Base-by-base conservation (phyloP, 495 filamentous ascomycete species). In the Achaetomiella virescens region DNA sequence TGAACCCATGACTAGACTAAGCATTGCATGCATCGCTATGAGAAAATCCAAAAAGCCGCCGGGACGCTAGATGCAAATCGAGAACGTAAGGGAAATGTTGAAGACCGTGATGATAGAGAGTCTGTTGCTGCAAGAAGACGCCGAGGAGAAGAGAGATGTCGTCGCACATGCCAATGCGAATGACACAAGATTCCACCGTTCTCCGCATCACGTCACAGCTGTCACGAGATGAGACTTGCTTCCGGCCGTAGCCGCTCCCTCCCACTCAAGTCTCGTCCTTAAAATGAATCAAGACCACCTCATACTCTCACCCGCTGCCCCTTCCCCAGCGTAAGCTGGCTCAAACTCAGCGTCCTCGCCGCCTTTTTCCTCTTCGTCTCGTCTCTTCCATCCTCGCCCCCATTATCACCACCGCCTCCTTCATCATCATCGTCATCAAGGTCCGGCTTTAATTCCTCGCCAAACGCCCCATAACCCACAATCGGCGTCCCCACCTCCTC, bases 291-390 rank as follows among this genome's bases (percentile, higher is more conserved):
- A 5, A 11, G n/a, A 22, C 24, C 27, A 6, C 42, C 21, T 65
- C 53, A 67, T 20, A 58, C 47, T 49, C 58, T 54, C 20, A 44
- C 43, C 33, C 50, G 60, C 53, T 58, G 58, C 31, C 64, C 60
- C 66, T 69, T 73, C 36, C 63, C 62, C 52, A 76, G 55, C 18
- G 78, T 80, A 44, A 80, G 57, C 62, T 79, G 77, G 42, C 78
- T 76, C 38, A 81, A 51, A 33, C 73, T 76, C 59, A 80, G 55
- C 21, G 78, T 79, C 53, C 74, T 57, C 21, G 75, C 72, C 5
- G 73, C 69, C 55, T 72, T 74, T 55, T 62, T 74, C 41, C 72
- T 66, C 56, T 65, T 64, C 29, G 66, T 64, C n/a, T 72, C 68
- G n/a, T 61, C 65, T n/a, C n/a, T n/a, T 1, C 51, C 53, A n/a